These are phyloP conservation scores for Lepiota venenata DNA, from an alignment of 768 basidiomycete genomes.

Conservation along the genomic window DNA sequence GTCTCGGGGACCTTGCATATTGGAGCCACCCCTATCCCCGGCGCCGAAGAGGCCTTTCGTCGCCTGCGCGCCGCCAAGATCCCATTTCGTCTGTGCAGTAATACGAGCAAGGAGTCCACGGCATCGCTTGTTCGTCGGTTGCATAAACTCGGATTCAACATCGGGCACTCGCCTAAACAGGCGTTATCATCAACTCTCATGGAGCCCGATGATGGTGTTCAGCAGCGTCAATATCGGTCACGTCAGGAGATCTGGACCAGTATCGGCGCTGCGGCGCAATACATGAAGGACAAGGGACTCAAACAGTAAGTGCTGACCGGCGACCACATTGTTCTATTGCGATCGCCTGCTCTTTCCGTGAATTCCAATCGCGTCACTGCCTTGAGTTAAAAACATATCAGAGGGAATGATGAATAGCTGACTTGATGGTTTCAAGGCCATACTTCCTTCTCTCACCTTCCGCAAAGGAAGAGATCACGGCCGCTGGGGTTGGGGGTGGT, in stretches of 20 bases:
- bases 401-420: neutral
- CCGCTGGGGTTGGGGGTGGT: neutral
- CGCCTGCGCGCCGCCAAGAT: slow-evolving; percentile 29
- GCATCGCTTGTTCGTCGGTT: slow-evolving; percentile 39
- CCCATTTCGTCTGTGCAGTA: slow-evolving; percentile 60
- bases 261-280: slow-evolving; percentile 50
- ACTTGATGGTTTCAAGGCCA: slow-evolving; percentile 32
- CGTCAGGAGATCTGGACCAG: slow-evolving; percentile 59
- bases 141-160: slow-evolving; percentile 44
- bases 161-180: slow-evolving; percentile 17
- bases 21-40: slow-evolving; percentile 43
- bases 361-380: too few relatives aligned
- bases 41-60: slow-evolving; percentile 44
- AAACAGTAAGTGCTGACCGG: slow-evolving; percentile 30
- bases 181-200: neutral
- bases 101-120: slow-evolving; percentile 65
- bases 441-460: slow-evolving; percentile 54
- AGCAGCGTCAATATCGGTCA: neutral
- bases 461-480: slow-evolving; percentile 38
- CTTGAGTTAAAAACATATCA: too few relatives aligned
- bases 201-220: neutral
- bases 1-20: slow-evolving; percentile 67
- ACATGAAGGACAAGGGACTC: slow-evolving; percentile 37
- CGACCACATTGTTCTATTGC: neutral
- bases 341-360: too few relatives aligned